Conservation (phyloP, 1,139 yeast genomes). For the Blastobotrys arbuscula region DNA sequence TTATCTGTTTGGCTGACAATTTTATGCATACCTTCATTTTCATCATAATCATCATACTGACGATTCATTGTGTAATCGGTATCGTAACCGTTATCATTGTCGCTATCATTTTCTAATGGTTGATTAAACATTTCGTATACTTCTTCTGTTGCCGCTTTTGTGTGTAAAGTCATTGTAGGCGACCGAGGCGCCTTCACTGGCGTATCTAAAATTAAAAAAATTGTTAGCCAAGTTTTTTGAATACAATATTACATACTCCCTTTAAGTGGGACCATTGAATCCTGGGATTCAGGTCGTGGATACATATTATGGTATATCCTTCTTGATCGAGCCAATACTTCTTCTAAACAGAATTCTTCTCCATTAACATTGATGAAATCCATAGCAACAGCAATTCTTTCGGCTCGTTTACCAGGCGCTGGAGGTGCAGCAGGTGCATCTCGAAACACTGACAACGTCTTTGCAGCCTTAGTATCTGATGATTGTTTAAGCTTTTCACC, state of each 20-base stretch:
- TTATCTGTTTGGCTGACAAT: conserved; percentile 14
- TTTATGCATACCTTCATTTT: conserved; percentile 16
- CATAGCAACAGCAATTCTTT: conserved; percentile 48
- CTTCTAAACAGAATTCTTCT: conserved; percentile 57
- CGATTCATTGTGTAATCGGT: conserved; percentile 11
- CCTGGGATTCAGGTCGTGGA: conserved; percentile 15
- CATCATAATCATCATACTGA: conserved; percentile 7
- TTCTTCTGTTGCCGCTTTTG: conserved; percentile 72
- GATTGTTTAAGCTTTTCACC: conserved; percentile 53
- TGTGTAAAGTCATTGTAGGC: conserved; percentile 75
- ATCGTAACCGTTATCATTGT: conserved; percentile 11
- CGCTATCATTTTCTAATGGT: conserved; percentile 38
- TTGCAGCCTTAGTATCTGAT: conserved; percentile 17
- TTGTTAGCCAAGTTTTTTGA: background rate
- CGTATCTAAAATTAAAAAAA: conserved; percentile 11
- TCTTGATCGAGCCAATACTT: conserved; percentile 49
- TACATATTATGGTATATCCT: conserved; percentile 25
- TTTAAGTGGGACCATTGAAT: conserved; percentile 23
- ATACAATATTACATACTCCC: conserved; percentile 17
- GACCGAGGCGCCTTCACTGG: conserved; percentile 25
- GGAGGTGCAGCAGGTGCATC: conserved; percentile 27
- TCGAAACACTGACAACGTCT: conserved; percentile 41
- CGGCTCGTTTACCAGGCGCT: conserved; percentile 45
- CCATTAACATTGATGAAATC: conserved; percentile 43
- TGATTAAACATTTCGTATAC: conserved; percentile 72